Base-by-base conservation (phyloP, 768 basidiomycete species). In the Serendipita indica region DNA sequence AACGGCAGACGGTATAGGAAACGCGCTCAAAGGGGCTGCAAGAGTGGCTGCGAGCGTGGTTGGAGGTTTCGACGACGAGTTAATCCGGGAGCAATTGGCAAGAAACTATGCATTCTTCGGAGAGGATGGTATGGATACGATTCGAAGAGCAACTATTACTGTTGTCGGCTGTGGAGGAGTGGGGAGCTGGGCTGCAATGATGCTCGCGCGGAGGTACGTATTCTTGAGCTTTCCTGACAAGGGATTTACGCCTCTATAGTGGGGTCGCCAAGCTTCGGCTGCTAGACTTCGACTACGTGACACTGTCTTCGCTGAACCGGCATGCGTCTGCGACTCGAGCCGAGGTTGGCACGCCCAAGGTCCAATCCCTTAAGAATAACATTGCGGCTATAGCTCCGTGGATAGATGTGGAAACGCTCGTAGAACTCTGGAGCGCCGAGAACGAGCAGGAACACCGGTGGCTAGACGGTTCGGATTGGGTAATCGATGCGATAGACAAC, bases 401-500 rank as follows among this genome's bases (percentile, higher is more conserved):
- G 81, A 84, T 89, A 1, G 74, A 89, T 63, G 82, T 98, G 28
- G 96, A 99, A 57, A 73, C 83, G 3, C 76, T 84, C 12, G 74
- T 89, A 4, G 89, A 90, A 18, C 70, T 99, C 0, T 98, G 93
- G 89, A 77, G 79, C 7, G 86, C 89, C 66, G 89, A 70, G 2
- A 64, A 64, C 22, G 33, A 85, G 60, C 80, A 83, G 25, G 87
- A 89, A 0, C 84, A 79, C 3, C 67, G 67, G 1, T 72, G 93
- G 33, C 73, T 99, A 0, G 82, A 83, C 33, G 92, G 82, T 25
- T 86, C 83, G 1, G 91, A 97, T 65, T 99, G 92, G 89, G 94
- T 98, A 20, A 79, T 99, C 63, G 94, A 99, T 69, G 92, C 92
- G 3, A 99, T 98, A 60, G 94, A 98, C 71, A 98, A 99, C 67